Base-by-base conservation (phyloP, 2,329 filamentous ascomycete genomes). In the Epichloe bromicola region DNA sequence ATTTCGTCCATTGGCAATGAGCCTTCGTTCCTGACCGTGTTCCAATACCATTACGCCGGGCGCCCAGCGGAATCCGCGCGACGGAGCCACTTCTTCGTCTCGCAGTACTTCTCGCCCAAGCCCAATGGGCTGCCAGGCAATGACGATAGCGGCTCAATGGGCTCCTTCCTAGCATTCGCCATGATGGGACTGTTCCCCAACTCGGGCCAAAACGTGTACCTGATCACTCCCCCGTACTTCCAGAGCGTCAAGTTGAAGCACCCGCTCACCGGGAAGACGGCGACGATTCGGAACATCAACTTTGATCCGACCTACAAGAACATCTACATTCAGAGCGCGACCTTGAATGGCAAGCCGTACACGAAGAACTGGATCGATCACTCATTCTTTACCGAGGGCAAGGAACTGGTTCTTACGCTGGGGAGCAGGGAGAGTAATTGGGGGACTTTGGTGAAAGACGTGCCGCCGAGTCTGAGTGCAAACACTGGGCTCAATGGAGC, bases 181-280 rank as follows among this genome's bases (percentile, higher is more conserved):
- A 86, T 86, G 82, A 77, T 86, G 69, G 83, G 83, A 0, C 65
- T 86, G 6, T 87, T 82, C 63, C 83, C 83, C 0, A 80, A 85
- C 41, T 73, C 80, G 0, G 83, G 82, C 0, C 83, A 86, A 58
- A 69, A 85, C 54, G 80, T 86, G 0, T 86, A 86, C 56, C 74
- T 86, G n/a, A 83, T 86, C 55, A 84, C 70, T 0, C 78, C 83
- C 83, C 83, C 84, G 0, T 87, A 79, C 58, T 87, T 87, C 57
- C 70, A 75, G 54, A 70, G 73, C 46, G 71, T 86, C 1, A 77
- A 73, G 46, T 70, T 86, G 46, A 78, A 66, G 11, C 78, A 78
- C 52, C 71, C 71, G 0, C 60, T 76, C 14, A 85, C 80, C 0
- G 76, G 78, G 3, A 80, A 78, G 50, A 76, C 73, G 3, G 80